These are phyloP conservation scores for Cystobasidium tubakii DNA, from an alignment of 768 basidiomycete species.

Conservation along the genomic window DNA sequence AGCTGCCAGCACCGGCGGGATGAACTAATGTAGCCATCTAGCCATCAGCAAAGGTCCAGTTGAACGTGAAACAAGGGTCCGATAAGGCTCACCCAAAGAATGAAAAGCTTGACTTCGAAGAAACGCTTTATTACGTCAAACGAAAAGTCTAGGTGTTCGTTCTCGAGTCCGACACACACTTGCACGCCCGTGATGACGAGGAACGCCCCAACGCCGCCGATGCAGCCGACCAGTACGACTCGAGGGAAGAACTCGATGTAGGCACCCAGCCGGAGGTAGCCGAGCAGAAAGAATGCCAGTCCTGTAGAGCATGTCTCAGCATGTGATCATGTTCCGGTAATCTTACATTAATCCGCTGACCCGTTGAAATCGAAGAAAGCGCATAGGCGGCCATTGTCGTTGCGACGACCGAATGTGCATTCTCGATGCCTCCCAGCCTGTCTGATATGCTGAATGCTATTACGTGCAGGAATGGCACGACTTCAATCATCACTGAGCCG, in stretches of 20 bases:
- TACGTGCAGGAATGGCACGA: conserved; percentile 81
- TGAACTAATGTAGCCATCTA: conserved; percentile 36
- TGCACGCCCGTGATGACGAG: conserved; percentile 86
- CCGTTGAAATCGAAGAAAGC: conserved; percentile 74
- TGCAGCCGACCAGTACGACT: conserved; percentile 85
- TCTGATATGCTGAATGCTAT: conserved; percentile 81
- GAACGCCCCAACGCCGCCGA: conserved; percentile 93
- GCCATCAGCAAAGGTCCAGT: background rate
- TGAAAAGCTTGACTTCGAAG: conserved; percentile 61
- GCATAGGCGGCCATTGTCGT: conserved; percentile 87
- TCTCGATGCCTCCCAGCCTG: conserved; percentile 65
- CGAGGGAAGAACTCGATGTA: conserved; percentile 93
- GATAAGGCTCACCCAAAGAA: conserved; percentile 59
- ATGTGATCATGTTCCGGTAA: background rate
- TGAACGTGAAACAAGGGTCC: background rate
- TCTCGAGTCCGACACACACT: conserved; percentile 69
- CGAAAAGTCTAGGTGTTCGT: conserved; percentile 67
- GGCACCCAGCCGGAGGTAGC: conserved; percentile 69
- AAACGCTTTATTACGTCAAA: conserved; percentile 64
- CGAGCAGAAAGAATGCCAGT: conserved; percentile 35
- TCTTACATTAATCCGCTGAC: too few species aligned
- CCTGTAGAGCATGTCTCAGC: conserved; percentile 1
- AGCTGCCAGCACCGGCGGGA: conserved; percentile 70
- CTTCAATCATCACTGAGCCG: conserved; percentile 80
- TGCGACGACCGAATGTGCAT: conserved; percentile 68